Percentiles rank a stretch among this genome's conserved stretches.
Conservation (phyloP, 2,329 filamentous ascomycete genomes). For the Fusarium verrucosum region DNA sequence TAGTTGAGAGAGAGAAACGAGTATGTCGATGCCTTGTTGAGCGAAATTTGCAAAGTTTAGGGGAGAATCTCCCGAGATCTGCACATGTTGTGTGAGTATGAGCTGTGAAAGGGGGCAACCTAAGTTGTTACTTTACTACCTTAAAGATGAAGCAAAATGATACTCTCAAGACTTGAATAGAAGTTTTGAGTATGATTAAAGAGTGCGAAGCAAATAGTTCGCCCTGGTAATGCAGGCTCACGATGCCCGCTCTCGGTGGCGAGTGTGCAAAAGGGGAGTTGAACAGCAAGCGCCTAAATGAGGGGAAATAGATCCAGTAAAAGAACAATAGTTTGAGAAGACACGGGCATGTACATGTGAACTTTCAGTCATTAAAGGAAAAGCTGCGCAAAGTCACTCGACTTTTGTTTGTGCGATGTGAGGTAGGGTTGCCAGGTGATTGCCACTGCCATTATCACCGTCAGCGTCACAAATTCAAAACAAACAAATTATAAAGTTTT, state of each 20-base stretch:
- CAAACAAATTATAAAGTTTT: too few species aligned
- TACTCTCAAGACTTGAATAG: too few species aligned
- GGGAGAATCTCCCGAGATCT: background rate
- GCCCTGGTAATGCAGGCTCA: too few species aligned
- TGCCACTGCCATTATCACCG: background rate
- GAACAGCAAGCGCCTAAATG: background rate
- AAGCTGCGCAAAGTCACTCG: too few species aligned
- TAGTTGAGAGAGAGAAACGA: background rate
- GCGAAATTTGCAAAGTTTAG: background rate
- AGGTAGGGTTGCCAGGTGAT: slow-evolving; percentile 13
- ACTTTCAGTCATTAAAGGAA: background rate
- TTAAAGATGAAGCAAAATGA: background rate
- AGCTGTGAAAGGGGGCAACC: background rate
- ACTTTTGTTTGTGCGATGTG: background rate
- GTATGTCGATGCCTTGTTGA: background rate
- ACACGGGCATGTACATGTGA: background rate
- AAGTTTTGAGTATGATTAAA: background rate
- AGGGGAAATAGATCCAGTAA: background rate
- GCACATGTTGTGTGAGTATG: background rate
- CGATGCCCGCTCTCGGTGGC: background rate
- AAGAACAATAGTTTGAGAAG: background rate
- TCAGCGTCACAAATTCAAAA: background rate
- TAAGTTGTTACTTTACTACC: background rate
- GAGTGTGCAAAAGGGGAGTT: background rate
- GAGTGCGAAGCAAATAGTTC: background rate